These are phyloP conservation scores for Xylariaceae sp. DNA, from an alignment of 2,329 filamentous ascomycete genomes.

Conservation along the genomic window DNA sequence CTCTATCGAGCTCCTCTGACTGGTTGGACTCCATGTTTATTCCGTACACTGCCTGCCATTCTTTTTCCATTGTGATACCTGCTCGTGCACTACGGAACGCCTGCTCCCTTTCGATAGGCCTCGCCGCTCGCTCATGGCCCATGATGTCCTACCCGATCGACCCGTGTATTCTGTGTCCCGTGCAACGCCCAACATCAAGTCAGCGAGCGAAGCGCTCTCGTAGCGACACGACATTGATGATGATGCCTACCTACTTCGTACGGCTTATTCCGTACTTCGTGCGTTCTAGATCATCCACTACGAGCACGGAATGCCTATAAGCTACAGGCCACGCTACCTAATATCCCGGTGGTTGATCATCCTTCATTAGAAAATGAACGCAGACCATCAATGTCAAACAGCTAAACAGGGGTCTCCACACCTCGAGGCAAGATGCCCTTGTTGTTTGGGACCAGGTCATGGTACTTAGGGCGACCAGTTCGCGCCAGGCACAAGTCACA, in stretches of 20 bases:
- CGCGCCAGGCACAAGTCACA: not conserved
- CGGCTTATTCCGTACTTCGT: too few relatives aligned
- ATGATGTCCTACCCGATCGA: not conserved
- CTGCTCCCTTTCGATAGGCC: too few relatives aligned
- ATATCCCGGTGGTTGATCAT: conserved; percentile 40
- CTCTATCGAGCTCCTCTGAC: conserved; percentile 22
- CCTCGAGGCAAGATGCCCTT: conserved; percentile 3
- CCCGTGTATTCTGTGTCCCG: not conserved
- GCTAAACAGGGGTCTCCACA: conserved; percentile 11
- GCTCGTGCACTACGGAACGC: too few relatives aligned
- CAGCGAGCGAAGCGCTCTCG: not conserved
- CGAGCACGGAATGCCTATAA: too few relatives aligned
- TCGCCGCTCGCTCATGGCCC: too few relatives aligned
- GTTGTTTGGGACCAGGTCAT: not conserved
- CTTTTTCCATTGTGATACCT: too few relatives aligned
- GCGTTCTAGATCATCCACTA: conserved; percentile 23
- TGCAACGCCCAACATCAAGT: not conserved
- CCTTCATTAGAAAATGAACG: conserved; percentile 35
- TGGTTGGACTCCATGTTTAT: not conserved
- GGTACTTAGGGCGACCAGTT: not conserved
- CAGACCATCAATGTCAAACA: conserved; percentile 47
- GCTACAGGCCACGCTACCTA: conserved; percentile 10
- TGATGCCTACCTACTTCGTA: too few relatives aligned
- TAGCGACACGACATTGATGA: not conserved
- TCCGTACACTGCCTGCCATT: too few relatives aligned